Conservation (phyloP, 179 eudicot species). For the Amaranthus tricolor region DNA sequence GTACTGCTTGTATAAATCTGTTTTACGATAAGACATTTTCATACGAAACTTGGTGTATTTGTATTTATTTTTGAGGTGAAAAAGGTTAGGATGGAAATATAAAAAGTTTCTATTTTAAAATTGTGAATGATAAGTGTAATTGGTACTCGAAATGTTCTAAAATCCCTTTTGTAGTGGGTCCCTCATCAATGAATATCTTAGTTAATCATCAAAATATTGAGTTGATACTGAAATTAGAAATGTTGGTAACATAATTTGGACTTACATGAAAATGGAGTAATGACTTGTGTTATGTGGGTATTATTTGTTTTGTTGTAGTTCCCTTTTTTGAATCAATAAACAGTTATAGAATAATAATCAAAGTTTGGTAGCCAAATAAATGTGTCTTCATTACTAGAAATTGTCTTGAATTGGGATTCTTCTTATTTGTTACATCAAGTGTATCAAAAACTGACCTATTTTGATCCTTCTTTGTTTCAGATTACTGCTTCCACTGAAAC, state of each 20-base stretch:
- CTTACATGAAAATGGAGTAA: conserved; percentile 1
- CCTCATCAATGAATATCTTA: not conserved
- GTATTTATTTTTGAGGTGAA: no score
- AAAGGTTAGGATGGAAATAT: no score
- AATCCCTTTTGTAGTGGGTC: not conserved
- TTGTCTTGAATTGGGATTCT: conserved; percentile 5
- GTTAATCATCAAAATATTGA: not conserved
- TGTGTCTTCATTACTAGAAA: not conserved
- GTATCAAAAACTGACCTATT: conserved; percentile 3
- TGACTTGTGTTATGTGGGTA: conserved; percentile 6
- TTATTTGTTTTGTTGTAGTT: not conserved
- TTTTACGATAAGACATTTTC: no score
- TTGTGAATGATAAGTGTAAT: no score
- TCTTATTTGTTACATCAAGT: not conserved
- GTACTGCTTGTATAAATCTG: no score
- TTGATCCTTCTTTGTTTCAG: conserved; percentile 33
- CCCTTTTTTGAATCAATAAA: not conserved
- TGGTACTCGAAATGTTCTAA: no score
- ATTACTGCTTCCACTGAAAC: conserved; percentile 32
- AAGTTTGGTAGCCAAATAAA: conserved; percentile 5
- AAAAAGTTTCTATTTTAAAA: no score
- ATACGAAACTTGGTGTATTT: no score
- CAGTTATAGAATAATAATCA: not conserved
- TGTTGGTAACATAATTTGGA: conserved; percentile 15
- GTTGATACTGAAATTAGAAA: conserved; percentile 13